These are phyloP conservation scores for Pseudevernia furfuracea DNA, from an alignment of 495 filamentous ascomycete genomes.

Conservation along the genomic window DNA sequence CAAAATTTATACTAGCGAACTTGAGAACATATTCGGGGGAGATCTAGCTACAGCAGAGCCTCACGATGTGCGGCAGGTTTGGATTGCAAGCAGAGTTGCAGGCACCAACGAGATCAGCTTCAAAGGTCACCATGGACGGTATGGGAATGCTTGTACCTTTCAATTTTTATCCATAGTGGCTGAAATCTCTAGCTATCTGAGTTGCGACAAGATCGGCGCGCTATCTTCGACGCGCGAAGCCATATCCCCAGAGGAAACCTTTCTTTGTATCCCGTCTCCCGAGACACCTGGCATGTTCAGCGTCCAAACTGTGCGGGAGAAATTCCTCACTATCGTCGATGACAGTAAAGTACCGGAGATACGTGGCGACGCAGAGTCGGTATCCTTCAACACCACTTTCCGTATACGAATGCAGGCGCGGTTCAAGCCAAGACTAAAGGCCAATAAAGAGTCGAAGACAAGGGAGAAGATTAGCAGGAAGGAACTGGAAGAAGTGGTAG, in stretches of 20 bases:
- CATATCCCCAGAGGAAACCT: conserved; percentile 74
- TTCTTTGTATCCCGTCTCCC: conserved; percentile 55
- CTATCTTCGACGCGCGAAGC: conserved; percentile 71
- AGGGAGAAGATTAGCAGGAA: conserved; percentile 76
- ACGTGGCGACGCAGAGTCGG: conserved; percentile 65
- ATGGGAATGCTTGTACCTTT: conserved; percentile 22
- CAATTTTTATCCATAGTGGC: neutral
- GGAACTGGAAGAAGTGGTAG: conserved; percentile 78
- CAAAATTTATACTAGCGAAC: conserved; percentile 65
- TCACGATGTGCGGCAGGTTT: conserved; percentile 90
- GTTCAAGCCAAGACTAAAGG: conserved; percentile 78
- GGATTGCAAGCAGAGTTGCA: conserved; percentile 78
- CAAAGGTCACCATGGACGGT: conserved; percentile 82
- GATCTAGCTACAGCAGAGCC: conserved; percentile 78
- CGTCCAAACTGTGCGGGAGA: conserved; percentile 57
- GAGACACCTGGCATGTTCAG: conserved; percentile 60
- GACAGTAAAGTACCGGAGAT: conserved; percentile 50
- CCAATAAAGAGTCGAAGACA: conserved; percentile 69
- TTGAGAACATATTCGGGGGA: conserved; percentile 78
- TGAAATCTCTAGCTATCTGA: conserved; percentile 51
- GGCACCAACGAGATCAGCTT: conserved; percentile 76
- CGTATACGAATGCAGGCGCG: conserved; percentile 89
- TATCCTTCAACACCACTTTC: conserved; percentile 68
- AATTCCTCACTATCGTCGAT: conserved; percentile 48
- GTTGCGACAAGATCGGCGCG: conserved; percentile 75